Percentiles rank a stretch among this genome's conserved stretches.
phyloP scores from a whole-genome alignment of 2,329 filamentous ascomycete genomes.

The Penicillium paneum region DNA sequence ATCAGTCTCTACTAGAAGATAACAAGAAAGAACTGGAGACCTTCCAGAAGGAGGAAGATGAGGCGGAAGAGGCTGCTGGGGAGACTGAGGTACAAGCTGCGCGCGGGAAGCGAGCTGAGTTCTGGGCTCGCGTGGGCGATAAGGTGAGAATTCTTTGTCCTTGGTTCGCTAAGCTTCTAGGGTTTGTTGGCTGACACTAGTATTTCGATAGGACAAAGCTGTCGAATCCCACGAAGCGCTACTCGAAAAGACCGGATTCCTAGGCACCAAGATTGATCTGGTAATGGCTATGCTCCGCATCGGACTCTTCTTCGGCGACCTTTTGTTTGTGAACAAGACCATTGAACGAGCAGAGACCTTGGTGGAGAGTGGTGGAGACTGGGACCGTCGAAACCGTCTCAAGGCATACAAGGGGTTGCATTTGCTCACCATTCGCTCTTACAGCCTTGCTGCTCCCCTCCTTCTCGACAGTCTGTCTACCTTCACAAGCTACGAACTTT shows the following conservation, averaged over 20 bases:
- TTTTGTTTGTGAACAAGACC: slow-evolving; percentile 86
- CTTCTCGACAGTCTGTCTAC: slow-evolving; percentile 96
- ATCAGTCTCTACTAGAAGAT: slow-evolving; percentile 70
- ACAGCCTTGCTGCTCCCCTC: slow-evolving; percentile 83
- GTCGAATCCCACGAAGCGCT: slow-evolving; percentile 88
- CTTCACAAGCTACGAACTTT: slow-evolving; percentile 97
- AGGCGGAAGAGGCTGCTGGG: slow-evolving; percentile 91
- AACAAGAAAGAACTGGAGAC: slow-evolving; percentile 74
- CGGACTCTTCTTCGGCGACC: slow-evolving; percentile 94
- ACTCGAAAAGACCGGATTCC: slow-evolving; percentile 93
- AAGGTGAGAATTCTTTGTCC: slow-evolving; percentile 60
- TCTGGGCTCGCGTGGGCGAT: slow-evolving; percentile 92
- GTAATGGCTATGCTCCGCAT: slow-evolving; percentile 95
- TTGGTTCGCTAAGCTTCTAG: neutral
- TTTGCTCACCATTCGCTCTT: slow-evolving; percentile 85
- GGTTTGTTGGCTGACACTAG: neutral
- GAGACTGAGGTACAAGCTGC: slow-evolving; percentile 93
- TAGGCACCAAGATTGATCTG: slow-evolving; percentile 95
- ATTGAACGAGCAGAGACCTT: slow-evolving; percentile 84
- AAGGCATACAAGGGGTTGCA: slow-evolving; percentile 98
- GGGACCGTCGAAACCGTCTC: slow-evolving; percentile 95
- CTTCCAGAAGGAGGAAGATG: slow-evolving; percentile 83
- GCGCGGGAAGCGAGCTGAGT: slow-evolving; percentile 90
- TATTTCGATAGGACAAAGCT: slow-evolving; percentile 71
- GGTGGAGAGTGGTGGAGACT: slow-evolving; percentile 93